These are phyloP conservation scores for Macrolepiota albuminosa DNA, from an alignment of 768 basidiomycete genomes.

Conservation along the genomic window DNA sequence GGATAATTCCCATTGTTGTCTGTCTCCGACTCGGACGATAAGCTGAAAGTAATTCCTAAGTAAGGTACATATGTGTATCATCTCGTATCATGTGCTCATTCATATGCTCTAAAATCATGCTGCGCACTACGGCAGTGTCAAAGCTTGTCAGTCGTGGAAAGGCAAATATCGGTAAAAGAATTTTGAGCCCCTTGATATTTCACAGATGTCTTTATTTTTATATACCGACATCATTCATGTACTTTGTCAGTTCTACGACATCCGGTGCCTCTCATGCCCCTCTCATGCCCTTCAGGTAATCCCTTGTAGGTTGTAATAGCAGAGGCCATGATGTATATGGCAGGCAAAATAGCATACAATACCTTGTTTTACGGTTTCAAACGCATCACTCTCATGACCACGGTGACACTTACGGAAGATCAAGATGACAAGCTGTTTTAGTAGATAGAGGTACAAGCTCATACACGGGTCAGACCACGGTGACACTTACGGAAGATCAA, in stretches of 20 bases:
- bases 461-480: too few species aligned
- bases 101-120: not conserved
- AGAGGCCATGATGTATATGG: not conserved
- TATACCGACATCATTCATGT: too few species aligned
- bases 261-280: too few species aligned
- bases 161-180: not conserved
- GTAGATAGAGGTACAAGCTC: too few species aligned
- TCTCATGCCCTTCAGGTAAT: not conserved
- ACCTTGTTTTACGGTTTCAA: not conserved
- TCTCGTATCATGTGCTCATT: not conserved
- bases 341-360: not conserved
- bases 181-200: too few species aligned
- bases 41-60: not conserved
- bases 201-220: too few species aligned
- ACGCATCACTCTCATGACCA: not conserved
- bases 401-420: not conserved
- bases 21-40: not conserved
- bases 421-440: too few species aligned
- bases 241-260: too few species aligned
- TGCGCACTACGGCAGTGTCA: not conserved
- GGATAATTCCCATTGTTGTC: not conserved
- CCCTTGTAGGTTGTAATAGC: not conserved
- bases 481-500: too few species aligned
- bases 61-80: not conserved
- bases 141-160: not conserved